Base-by-base conservation (phyloP, 352 stramenopile genomes). In the Bremia lactucae region DNA sequence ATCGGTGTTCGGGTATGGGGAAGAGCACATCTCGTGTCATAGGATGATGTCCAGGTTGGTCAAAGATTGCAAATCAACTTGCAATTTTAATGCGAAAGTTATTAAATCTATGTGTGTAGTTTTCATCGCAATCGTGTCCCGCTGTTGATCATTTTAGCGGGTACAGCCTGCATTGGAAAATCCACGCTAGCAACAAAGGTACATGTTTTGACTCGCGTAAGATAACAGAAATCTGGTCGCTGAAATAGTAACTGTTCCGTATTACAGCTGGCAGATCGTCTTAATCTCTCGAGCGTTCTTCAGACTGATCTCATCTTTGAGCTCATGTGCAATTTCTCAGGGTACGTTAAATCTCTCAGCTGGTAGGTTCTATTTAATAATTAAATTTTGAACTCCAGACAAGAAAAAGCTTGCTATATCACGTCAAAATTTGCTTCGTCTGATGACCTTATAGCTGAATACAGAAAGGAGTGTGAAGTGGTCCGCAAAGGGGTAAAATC, bases 301-400 rank as follows among this genome's bases (percentile, higher is more conserved):
- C 80, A 93, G 45, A 89, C 77, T 0, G 80, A 93, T 37, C 66
- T 93, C 29, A 93, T 89, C 43, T 89, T 89, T 50, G 80, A 90
- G 55, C 68, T 93, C 35, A 93, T 93, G 80, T 93, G 80, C 58
- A 93, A 93, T 36, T 93, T 93, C 45, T 93, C 80, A 2, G 80
- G 77, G 80, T 93, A 45, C 11, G 59, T n/a, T n/a, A n/a, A n/a
- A n/a, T n/a, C n/a, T n/a, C n/a, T n/a, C n/a, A n/a, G n/a, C n/a
- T n/a, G n/a, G n/a, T n/a, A n/a, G n/a, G n/a, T n/a, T n/a, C n/a
- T n/a, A n/a, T n/a, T n/a, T n/a, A n/a, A n/a, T n/a, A n/a, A n/a
- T n/a, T n/a, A n/a, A n/a, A n/a, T n/a, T n/a, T n/a, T n/a, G n/a
- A n/a, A n/a, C n/a, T 35, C 11, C 25, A 82, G 69, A 0, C 59